Base-by-base conservation (phyloP, 192 early-diverging fungal genomes). In the Cetraspora pellucida region DNA sequence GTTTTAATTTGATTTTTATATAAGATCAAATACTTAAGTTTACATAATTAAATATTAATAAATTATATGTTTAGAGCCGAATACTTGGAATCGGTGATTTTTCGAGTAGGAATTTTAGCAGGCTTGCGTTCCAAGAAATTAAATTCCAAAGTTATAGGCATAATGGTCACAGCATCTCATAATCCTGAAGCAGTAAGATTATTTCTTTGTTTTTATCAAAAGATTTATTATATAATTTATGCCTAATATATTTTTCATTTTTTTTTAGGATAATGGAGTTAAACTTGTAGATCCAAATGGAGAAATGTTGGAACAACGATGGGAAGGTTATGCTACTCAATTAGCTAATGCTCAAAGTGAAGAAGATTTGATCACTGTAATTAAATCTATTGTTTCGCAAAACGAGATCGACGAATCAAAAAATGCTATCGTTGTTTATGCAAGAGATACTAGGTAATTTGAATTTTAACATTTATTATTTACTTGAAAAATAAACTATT, bases 141-240 rank as follows among this genome's bases (percentile, higher is more conserved):
- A 68, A 82, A 89, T 37, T 93, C 96, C 64, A 88, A 90, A 74
- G 86, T 83, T 65, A 96, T 99, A 75, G 98, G 98, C 68, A 91
- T 95, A 49, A 98, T 99, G 98, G 89, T 99, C 75, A 99, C 98
- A 57, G 98, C 98, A 44, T 98, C 96, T 31, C 98, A 99, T 86
- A 99, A 99, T 84, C 93, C 95, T 60, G 95, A 93, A 83, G 81
- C 80, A 74, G 93, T 94, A 85, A 77, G 64, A 50, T 6, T 16
- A 21, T 46, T 72, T 59, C 46, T 23, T 52, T 59, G 21, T 4
- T 37, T 79, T 11, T 54, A n/a, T 49, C n/a, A n/a, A n/a, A n/a
- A n/a, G 13, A 14, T 73, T 47, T n/a, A 46, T 70, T 27, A 58
- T 3, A 68, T n/a, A 64, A 46, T 47, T n/a, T 21, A 47, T 28